These are phyloP conservation scores for Penicillium brasilianum DNA, from an alignment of 2,329 filamentous ascomycete species.

Conservation along the genomic window DNA sequence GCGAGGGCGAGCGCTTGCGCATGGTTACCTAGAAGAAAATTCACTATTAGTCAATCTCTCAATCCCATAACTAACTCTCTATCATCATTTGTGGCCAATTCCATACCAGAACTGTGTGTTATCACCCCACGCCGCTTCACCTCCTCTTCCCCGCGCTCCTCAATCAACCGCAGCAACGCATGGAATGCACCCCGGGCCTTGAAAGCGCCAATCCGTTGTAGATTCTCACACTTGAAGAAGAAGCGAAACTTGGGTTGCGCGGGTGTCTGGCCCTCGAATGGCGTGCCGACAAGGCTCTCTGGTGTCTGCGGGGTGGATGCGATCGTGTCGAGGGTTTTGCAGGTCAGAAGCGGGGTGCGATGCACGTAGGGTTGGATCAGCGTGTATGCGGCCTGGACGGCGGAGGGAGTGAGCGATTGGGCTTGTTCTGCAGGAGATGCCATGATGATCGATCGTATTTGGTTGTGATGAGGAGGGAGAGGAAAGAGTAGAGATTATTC, in stretches of 20 bases:
- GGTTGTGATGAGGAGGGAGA: neutral
- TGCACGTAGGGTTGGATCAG: slow-evolving; percentile 79
- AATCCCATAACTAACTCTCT: neutral
- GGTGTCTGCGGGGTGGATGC: slow-evolving; percentile 72
- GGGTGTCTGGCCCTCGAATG: slow-evolving; percentile 61
- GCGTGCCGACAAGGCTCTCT: slow-evolving; percentile 60
- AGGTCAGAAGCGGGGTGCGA: slow-evolving; percentile 81
- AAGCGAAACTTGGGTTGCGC: slow-evolving; percentile 71
- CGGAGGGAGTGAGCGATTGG: slow-evolving; percentile 68
- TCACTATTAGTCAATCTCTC: neutral
- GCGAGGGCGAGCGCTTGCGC: slow-evolving; percentile 91
- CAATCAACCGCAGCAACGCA: slow-evolving; percentile 72
- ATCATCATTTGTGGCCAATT: neutral
- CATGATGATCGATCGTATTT: slow-evolving; percentile 40
- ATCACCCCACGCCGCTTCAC: slow-evolving; percentile 73
- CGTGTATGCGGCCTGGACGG: slow-evolving; percentile 72
- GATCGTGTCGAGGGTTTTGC: slow-evolving; percentile 71
- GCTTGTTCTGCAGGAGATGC: slow-evolving; percentile 41
- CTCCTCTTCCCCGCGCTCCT: slow-evolving; percentile 65
- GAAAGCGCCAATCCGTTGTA: slow-evolving; percentile 89
- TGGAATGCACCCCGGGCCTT: slow-evolving; percentile 92
- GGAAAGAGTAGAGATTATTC: neutral
- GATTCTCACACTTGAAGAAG: slow-evolving; percentile 96
- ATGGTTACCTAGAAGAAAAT: slow-evolving; percentile 74
- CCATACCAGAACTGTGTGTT: slow-evolving; percentile 83